Evolutionary conservation across 2,329 filamentous ascomycete genomes (phyloP).

Genomic region (Rutstroemia sp.): DNA sequence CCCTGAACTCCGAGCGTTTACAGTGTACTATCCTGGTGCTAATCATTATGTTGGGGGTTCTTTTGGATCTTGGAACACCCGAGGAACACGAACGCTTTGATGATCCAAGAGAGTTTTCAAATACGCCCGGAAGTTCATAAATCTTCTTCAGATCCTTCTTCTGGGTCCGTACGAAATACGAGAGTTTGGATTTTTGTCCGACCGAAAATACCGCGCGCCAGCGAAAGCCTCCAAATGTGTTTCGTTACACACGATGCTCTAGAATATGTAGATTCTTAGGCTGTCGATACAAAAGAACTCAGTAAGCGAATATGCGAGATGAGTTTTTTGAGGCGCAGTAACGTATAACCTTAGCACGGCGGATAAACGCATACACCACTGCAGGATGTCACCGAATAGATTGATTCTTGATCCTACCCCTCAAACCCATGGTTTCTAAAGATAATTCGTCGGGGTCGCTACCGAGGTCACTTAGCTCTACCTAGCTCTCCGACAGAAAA

Average conservation of each 20-base stretch:
- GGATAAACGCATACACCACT: too few relatives aligned
- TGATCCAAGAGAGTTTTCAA: background rate
- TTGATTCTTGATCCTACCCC: background rate
- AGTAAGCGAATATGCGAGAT: background rate
- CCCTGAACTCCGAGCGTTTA: constrained; percentile 6
- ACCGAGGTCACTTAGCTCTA: background rate
- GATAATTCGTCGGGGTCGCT: background rate
- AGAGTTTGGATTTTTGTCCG: background rate
- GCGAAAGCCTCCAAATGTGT: background rate
- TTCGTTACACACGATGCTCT: constrained; percentile 1
- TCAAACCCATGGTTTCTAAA: background rate
- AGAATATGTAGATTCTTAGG: background rate
- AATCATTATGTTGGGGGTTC: background rate
- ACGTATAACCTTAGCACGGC: background rate
- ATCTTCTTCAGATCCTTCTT: background rate
- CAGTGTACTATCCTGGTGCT: background rate
- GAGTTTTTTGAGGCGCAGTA: background rate
- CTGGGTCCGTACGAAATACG: too few relatives aligned
- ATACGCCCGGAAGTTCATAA: too few relatives aligned
- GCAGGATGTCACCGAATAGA: too few relatives aligned
- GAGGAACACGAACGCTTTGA: constrained; percentile 1
- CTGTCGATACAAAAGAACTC: background rate
- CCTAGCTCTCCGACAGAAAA: background rate
- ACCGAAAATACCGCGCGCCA: constrained; percentile 3
- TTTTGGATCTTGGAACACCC: too few relatives aligned